A percentile compares a stretch with the other conserved stretches of the same genome.
These are phyloP conservation scores for Salicornia ramosissima DNA, from an alignment of 148 eudicot species.

Conservation along the genomic window DNA sequence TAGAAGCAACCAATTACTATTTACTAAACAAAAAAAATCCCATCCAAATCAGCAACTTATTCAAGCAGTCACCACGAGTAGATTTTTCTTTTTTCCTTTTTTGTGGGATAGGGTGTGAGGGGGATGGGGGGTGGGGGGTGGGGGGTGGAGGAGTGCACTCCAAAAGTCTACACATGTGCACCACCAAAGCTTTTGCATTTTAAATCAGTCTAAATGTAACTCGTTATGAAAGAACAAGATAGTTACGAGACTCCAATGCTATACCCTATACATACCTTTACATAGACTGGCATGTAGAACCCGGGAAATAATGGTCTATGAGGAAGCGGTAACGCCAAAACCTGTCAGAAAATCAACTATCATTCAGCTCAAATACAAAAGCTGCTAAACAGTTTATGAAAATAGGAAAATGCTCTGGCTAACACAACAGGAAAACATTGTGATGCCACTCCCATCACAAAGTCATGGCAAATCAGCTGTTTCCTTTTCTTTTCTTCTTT, in stretches of 20 bases:
- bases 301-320: slow-evolving; percentile 94
- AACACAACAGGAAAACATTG: not conserved
- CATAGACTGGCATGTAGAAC: slow-evolving; percentile 93
- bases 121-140: no score
- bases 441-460: no score
- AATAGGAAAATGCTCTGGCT: not conserved
- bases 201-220: not conserved
- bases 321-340: slow-evolving; percentile 79
- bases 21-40: not conserved
- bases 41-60: not conserved
- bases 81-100: no score
- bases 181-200: not conserved
- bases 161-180: not conserved
- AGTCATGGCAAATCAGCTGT: no score
- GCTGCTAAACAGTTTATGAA: not conserved
- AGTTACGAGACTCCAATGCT: slow-evolving; percentile 1
- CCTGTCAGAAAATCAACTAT: slow-evolving; percentile 45
- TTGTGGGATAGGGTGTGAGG: no score
- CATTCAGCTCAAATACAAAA: not conserved
- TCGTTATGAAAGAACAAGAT: not conserved
- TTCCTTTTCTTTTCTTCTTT: no score
- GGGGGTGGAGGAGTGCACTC: not conserved
- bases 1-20: not conserved
- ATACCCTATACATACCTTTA: slow-evolving; percentile 54
- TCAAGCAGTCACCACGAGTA: not conserved